Evolutionary conservation across 129 eudicot species (phyloP), one percentile per base, ranked within the genome.

Genomic region (Flaveria linearis): DNA sequence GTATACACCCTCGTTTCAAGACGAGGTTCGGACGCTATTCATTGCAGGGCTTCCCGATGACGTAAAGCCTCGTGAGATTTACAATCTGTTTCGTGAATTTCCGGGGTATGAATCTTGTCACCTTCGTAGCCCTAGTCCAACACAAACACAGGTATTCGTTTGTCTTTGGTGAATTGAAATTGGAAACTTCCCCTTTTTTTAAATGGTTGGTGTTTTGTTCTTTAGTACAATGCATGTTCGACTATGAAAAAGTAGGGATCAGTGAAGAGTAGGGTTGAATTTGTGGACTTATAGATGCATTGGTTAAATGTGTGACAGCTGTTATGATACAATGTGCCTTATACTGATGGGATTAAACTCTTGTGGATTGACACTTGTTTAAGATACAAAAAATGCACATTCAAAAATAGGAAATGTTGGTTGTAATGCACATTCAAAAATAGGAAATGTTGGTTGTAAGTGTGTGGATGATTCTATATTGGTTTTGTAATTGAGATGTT

Each of bases 1-100:
- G n/a, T 78, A 81, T 41, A 43, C 79, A 8, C 72, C 90, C 0
- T 28, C 76, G 26, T 82, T 79, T 10, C 66, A 85, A 81, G 96
- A 91, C 47, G 88, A 91, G 74, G 91, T 93, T 43, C 93, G 97
- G 20, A 91, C 98, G 43, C 86, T 93, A 46, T 93, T 93, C 82
- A 78, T 93, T 18, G 98, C 98, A 3, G 98, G 98, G 5, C 91
- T 93, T 6, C 98, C 98, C 4, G 87, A 89, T 30, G 98, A 93
- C 57, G 97, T 93, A 41, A 91, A 87, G 77, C 84, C 93, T 14
- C 93, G 98, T 52, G 98, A 93, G 78, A 85, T 93, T 52, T 90
- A 88, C 80, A 91, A 93, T 73, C 86, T 93, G 0, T 93, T 91
- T 74, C 96, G 92, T 7, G 96, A 90, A 33, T 93, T 91, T 28